A percentile compares a stretch with the other conserved stretches of the same genome.
phyloP scores from a whole-genome alignment of 176 grass and related monocot species.

The Phoenix roebelenii region DNA sequence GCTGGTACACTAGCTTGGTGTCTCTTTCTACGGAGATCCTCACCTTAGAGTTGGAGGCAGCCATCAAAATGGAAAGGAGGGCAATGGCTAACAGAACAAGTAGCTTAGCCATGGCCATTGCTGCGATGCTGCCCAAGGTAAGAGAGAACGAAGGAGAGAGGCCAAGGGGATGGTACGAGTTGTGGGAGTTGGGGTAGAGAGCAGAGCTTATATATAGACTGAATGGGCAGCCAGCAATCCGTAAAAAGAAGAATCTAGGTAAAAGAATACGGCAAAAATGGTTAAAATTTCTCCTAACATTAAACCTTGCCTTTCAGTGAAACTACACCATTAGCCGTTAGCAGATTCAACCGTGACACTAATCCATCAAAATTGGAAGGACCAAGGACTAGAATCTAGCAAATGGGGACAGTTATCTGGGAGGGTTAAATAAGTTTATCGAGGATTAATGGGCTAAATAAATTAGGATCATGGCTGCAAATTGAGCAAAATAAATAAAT shows the following conservation, averaged over 20 bases:
- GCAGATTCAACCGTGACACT: no score
- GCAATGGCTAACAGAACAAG: constrained; percentile 10
- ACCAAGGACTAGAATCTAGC: no score
- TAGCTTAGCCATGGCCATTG: constrained; percentile 15
- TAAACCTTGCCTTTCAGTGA: no score
- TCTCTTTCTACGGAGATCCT: neutral
- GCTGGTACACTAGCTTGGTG: neutral
- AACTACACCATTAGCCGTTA: no score
- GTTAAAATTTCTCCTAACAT: no score
- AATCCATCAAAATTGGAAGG: no score
- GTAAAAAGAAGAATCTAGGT: neutral
- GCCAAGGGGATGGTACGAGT: neutral
- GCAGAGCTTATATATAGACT: neutral
- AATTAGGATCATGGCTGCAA: no score
- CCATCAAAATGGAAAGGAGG: constrained; percentile 7
- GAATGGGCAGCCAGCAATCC: neutral
- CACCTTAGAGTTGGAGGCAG: constrained; percentile 7
- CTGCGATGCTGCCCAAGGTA: neutral
- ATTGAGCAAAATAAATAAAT: no score
- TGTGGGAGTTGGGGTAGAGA: neutral
- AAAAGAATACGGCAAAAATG: no score
- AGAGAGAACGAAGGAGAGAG: neutral
- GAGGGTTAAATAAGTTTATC: no score
- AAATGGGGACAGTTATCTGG: no score
- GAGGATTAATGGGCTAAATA: no score